These are phyloP conservation scores for Brassica nigra DNA, from an alignment of 345 rosid species.

Conservation along the genomic window DNA sequence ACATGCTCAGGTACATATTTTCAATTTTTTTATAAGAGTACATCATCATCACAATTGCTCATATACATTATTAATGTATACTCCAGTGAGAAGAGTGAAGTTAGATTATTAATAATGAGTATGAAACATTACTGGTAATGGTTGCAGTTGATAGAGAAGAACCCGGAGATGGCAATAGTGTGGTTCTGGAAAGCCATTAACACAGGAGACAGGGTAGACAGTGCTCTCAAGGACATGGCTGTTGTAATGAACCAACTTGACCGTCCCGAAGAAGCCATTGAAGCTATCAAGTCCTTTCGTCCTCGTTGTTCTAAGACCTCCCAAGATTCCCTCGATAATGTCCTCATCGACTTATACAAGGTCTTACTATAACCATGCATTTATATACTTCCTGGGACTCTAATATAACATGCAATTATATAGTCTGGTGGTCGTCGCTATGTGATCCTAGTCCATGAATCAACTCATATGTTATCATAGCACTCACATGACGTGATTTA, in stretches of 20 bases:
- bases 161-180: conserved; percentile 74
- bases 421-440: neutral
- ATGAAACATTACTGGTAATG: neutral
- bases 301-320: conserved; percentile 74
- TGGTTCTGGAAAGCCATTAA: conserved; percentile 93
- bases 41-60: neutral
- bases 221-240: conserved; percentile 66
- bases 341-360: conserved; percentile 82
- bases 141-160: conserved; percentile 69
- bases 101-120: neutral
- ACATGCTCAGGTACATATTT: neutral
- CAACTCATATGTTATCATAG: neutral
- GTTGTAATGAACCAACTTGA: conserved; percentile 86
- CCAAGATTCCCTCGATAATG: conserved; percentile 45
- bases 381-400: neutral
- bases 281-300: conserved; percentile 86
- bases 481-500: neutral
- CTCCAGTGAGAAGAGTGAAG: neutral
- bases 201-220: conserved; percentile 63
- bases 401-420: neutral
- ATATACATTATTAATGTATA: neutral
- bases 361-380: conserved; percentile 40
- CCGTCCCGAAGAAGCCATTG: conserved; percentile 82
- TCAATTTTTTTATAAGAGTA: neutral
- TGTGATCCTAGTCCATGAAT: conserved; percentile 1